phyloP scores from a whole-genome alignment of 768 basidiomycete genomes.

The Mrakia frigida region DNA sequence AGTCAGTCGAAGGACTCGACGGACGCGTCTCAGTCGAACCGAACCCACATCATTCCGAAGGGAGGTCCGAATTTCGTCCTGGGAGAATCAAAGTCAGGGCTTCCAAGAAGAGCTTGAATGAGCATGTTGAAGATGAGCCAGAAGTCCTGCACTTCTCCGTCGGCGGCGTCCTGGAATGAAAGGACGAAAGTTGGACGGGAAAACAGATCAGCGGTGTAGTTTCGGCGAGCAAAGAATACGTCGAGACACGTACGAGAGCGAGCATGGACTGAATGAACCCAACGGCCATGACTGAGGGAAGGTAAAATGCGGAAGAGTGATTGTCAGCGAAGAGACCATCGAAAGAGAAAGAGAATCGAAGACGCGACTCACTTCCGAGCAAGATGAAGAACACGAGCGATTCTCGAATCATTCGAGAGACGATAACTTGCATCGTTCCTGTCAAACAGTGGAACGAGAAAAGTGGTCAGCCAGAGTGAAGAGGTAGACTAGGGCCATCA shows the following conservation, averaged over 20 bases:
- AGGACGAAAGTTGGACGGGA: not conserved
- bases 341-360: slow-evolving; percentile 51
- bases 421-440: slow-evolving; percentile 85
- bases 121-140: slow-evolving; percentile 58
- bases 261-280: not conserved
- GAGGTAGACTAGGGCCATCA: not conserved
- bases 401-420: slow-evolving; percentile 66
- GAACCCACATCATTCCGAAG: slow-evolving; percentile 51
- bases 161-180: slow-evolving; percentile 79
- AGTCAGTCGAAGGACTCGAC: not conserved
- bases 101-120: slow-evolving; percentile 56
- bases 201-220: no score
- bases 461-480: no score
- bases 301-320: not conserved
- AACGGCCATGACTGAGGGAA: not conserved
- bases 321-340: not conserved
- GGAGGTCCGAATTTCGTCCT: slow-evolving; percentile 38
- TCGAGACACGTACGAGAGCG: not conserved
- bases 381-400: slow-evolving; percentile 24
- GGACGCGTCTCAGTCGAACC: not conserved
- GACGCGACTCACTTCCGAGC: slow-evolving; percentile 62
- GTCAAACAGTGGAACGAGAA: not conserved
- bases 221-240: no score
- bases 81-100: slow-evolving; percentile 44
- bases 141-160: slow-evolving; percentile 59